phyloP scores from a whole-genome alignment of 1,139 yeast genomes.

The Yamadazyma atlantica region DNA sequence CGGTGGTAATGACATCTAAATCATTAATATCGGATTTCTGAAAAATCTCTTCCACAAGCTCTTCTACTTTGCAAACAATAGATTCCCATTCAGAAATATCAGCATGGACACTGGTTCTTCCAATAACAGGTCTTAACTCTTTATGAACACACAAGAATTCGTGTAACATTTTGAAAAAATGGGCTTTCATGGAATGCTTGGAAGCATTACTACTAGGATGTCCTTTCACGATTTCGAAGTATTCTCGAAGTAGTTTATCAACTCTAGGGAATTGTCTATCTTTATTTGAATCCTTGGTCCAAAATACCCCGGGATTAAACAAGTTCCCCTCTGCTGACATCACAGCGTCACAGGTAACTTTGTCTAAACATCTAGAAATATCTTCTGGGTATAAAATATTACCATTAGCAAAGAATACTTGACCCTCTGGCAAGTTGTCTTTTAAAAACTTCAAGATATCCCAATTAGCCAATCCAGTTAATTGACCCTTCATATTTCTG shows the following conservation, averaged over 20 bases:
- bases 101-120: constrained; percentile 50
- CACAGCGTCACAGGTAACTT: constrained; percentile 79
- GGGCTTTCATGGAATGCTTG: constrained; percentile 83
- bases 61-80: constrained; percentile 69
- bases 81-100: constrained; percentile 63
- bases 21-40: constrained; percentile 39
- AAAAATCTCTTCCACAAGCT: constrained; percentile 57
- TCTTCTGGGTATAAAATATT: constrained; percentile 86
- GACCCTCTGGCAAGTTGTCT: constrained; percentile 76
- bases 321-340: constrained; percentile 98
- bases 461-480: constrained; percentile 96
- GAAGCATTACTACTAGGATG: constrained; percentile 70
- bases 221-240: constrained; percentile 75
- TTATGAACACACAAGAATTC: constrained; percentile 74
- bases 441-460: constrained; percentile 67
- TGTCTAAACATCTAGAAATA: constrained; percentile 61
- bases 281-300: constrained; percentile 50
- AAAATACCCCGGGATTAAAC: constrained; percentile 90
- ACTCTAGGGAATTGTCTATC: constrained; percentile 83
- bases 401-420: constrained; percentile 93
- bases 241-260: constrained; percentile 79
- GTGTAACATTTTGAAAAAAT: constrained; percentile 81
- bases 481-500: constrained; percentile 95
- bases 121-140: constrained; percentile 74
- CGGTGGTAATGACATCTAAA: constrained; percentile 53